Evolutionary conservation across 2,329 filamentous ascomycete species (phyloP).

Genomic region (Alternaria gaisen): DNA sequence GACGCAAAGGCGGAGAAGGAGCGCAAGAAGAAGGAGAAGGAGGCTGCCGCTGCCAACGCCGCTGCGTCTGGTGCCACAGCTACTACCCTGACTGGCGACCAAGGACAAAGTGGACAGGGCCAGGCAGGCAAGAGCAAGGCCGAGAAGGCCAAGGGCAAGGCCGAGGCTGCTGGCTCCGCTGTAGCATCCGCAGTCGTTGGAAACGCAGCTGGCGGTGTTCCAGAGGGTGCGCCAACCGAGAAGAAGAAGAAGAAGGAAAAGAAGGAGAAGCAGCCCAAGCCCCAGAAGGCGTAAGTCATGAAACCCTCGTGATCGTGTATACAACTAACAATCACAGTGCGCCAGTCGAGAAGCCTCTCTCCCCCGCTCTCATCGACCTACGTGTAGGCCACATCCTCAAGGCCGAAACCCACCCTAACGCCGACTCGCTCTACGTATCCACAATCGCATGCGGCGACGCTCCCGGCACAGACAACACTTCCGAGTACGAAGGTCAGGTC

Average conservation of each 20-base stretch:
- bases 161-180: constrained; percentile 63
- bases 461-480: constrained; percentile 84
- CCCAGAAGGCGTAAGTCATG: constrained; percentile 58
- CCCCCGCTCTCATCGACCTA: constrained; percentile 89
- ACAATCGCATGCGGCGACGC: constrained; percentile 94
- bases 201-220: constrained; percentile 50
- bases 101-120: constrained; percentile 44
- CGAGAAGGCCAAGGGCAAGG: constrained; percentile 61
- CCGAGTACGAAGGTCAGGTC: constrained; percentile 88
- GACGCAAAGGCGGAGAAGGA: constrained; percentile 97
- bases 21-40: constrained; percentile 95
- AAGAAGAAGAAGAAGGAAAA: constrained; percentile 82
- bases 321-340: constrained; percentile 45
- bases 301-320: neutral
- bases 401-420: constrained; percentile 93
- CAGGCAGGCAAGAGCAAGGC: constrained; percentile 58
- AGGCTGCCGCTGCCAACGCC: constrained; percentile 63
- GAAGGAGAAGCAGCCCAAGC: constrained; percentile 86
- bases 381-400: constrained; percentile 97
- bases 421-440: constrained; percentile 93
- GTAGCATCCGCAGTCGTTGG: constrained; percentile 57
- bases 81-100: constrained; percentile 46
- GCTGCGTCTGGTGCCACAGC: constrained; percentile 61
- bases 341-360: constrained; percentile 76
- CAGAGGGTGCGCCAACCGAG: constrained; percentile 53